Evolutionary conservation across 257 asterid genomes (phyloP).

Genomic region (Datura wrightii): DNA sequence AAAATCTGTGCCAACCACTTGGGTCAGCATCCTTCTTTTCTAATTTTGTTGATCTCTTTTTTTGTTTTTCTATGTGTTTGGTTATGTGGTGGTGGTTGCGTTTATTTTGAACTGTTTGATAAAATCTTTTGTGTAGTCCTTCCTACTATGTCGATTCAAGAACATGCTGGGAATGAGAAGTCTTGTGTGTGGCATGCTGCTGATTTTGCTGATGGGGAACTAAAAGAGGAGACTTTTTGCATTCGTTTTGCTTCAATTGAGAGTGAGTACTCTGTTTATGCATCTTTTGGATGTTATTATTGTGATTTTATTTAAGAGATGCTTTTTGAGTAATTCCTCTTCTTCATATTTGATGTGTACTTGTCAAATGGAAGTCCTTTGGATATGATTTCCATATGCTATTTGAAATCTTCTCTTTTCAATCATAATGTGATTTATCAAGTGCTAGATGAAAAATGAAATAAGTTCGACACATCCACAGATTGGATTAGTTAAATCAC

Average conservation of each 20-base stretch:
- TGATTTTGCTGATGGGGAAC: slow-evolving; percentile 87
- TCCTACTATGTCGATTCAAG: slow-evolving; percentile 70
- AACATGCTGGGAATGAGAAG: slow-evolving; percentile 83
- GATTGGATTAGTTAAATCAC: neutral
- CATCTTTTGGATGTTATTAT: neutral
- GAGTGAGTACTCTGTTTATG: slow-evolving; percentile 55
- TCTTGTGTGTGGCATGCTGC: slow-evolving; percentile 91
- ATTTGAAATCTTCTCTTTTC: neutral
- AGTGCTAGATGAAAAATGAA: neutral
- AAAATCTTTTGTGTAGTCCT: slow-evolving; percentile 48
- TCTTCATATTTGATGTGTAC: neutral
- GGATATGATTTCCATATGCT: neutral
- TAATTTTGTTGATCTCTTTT: neutral
- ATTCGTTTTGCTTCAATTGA: slow-evolving; percentile 79
- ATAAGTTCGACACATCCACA: neutral
- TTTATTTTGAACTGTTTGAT: neutral
- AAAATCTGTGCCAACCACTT: slow-evolving; percentile 93
- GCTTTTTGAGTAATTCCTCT: neutral
- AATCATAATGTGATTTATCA: neutral
- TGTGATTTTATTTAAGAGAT: neutral
- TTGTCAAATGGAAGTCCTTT: neutral
- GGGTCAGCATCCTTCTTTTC: slow-evolving; percentile 50
- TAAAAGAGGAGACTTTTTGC: slow-evolving; percentile 78
- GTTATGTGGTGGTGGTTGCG: neutral
- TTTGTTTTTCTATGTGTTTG: neutral